These are phyloP conservation scores for Kregervanrija fluxuum DNA, from an alignment of 805 yeast species.

Conservation along the genomic window DNA sequence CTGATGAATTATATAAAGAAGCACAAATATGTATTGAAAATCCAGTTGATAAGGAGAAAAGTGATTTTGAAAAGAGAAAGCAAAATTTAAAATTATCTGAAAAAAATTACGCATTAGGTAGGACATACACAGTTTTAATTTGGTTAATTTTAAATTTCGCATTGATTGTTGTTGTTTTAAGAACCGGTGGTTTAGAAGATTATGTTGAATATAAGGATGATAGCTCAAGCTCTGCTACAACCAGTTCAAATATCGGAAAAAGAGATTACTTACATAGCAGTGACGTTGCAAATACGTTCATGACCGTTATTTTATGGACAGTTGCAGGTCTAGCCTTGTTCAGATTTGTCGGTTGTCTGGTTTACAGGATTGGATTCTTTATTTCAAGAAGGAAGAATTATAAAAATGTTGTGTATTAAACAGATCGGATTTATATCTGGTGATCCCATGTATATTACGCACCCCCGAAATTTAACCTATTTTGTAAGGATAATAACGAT, in stretches of 20 bases:
- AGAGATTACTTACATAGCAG: slow-evolving; percentile 16
- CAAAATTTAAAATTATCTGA: slow-evolving; percentile 18
- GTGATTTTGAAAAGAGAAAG: slow-evolving; percentile 2
- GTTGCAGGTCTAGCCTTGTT: slow-evolving; percentile 83
- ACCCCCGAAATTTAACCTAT: too few relatives aligned
- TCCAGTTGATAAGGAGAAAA: slow-evolving; percentile 37
- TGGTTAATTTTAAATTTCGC: slow-evolving; percentile 85
- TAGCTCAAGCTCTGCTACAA: slow-evolving; percentile 15
- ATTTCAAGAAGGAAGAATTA: slow-evolving; percentile 18
- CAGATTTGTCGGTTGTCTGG: slow-evolving; percentile 65
- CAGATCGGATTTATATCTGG: neutral
- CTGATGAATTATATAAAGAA: slow-evolving; percentile 21
- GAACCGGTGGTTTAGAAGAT: slow-evolving; percentile 69
- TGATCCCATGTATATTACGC: too few relatives aligned
- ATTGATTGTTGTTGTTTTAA: slow-evolving; percentile 70
- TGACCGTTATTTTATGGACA: slow-evolving; percentile 83
- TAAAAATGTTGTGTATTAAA: slow-evolving; percentile 3
- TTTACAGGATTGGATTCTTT: slow-evolving; percentile 32
- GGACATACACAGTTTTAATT: slow-evolving; percentile 79
- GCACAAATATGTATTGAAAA: slow-evolving; percentile 22
- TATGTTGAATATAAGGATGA: slow-evolving; percentile 13
- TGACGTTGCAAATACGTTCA: slow-evolving; percentile 39
- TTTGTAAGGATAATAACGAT: neutral
- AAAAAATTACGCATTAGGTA: slow-evolving; percentile 81
- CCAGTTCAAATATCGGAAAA: slow-evolving; percentile 25